Conservation (phyloP, 164 flowering plant species). For the Liquidambar formosana region DNA sequence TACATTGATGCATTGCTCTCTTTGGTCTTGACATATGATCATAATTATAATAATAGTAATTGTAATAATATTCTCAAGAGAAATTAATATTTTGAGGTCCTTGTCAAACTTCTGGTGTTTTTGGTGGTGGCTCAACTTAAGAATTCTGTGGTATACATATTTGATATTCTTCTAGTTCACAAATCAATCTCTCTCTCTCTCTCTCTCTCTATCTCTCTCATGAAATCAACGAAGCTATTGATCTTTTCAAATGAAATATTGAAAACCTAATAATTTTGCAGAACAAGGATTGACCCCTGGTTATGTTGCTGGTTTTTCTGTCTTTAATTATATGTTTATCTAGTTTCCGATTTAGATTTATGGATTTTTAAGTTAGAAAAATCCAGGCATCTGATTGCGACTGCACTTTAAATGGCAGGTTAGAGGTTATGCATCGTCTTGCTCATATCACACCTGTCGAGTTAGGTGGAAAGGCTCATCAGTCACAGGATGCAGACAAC, state of each 20-base stretch:
- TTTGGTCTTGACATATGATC: neutral
- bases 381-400: neutral
- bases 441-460: slow-evolving; percentile 84
- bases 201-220: neutral
- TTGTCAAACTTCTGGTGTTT: neutral
- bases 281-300: neutral
- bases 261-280: neutral
- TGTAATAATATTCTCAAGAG: too few species aligned
- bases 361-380: neutral
- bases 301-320: neutral
- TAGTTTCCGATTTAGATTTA: neutral
- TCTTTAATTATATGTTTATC: neutral
- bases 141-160: too few species aligned
- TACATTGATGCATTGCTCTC: neutral
- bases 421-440: slow-evolving; percentile 85
- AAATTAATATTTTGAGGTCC: too few species aligned
- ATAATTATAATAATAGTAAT: too few species aligned
- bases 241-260: neutral
- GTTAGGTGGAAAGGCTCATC: slow-evolving; percentile 94
- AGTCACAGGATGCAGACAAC: slow-evolving; percentile 82
- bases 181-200: neutral
- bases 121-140: neutral
- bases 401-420: slow-evolving; percentile 42
- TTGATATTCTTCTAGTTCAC: neutral
- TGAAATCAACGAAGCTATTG: neutral